These are phyloP conservation scores for Podospora tetraspora DNA, from an alignment of 495 filamentous ascomycete genomes.

Conservation along the genomic window DNA sequence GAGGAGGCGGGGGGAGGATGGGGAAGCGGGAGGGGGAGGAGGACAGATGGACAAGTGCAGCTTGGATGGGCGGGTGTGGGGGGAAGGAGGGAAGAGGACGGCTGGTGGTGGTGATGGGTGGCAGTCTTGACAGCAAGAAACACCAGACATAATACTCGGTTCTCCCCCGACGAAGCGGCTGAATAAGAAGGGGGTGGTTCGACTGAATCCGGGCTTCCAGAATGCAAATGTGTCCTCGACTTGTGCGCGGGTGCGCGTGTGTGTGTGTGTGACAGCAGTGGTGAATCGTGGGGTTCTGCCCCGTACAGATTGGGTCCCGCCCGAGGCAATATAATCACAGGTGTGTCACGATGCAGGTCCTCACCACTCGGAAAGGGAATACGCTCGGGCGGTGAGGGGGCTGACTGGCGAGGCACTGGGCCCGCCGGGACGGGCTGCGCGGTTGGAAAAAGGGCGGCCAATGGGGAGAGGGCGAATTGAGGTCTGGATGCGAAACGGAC, in stretches of 20 bases:
- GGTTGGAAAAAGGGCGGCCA: conserved; percentile 11
- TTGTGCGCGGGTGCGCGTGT: neutral
- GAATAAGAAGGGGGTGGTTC: neutral
- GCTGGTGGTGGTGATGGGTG: neutral
- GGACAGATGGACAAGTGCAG: neutral
- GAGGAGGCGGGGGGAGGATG: neutral
- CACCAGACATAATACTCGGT: neutral
- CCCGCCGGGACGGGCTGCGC: neutral
- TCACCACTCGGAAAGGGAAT: neutral
- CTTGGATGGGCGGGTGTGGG: neutral
- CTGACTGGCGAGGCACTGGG: neutral
- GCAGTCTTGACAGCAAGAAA: neutral
- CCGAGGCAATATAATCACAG: conserved; percentile 11
- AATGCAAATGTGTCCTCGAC: neutral
- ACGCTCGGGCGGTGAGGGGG: neutral
- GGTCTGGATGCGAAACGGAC: conserved; percentile 11
- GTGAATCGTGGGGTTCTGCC: neutral
- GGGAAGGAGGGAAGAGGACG: neutral
- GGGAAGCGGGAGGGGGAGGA: neutral
- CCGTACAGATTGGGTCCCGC: neutral
- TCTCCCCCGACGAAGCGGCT: neutral
- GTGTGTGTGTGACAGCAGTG: neutral
- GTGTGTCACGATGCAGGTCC: neutral
- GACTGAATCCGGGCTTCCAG: neutral
- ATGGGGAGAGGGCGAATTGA: conserved; percentile 15